phyloP scores from a whole-genome alignment of 805 yeast species.

The Debaryomyces castellii region DNA sequence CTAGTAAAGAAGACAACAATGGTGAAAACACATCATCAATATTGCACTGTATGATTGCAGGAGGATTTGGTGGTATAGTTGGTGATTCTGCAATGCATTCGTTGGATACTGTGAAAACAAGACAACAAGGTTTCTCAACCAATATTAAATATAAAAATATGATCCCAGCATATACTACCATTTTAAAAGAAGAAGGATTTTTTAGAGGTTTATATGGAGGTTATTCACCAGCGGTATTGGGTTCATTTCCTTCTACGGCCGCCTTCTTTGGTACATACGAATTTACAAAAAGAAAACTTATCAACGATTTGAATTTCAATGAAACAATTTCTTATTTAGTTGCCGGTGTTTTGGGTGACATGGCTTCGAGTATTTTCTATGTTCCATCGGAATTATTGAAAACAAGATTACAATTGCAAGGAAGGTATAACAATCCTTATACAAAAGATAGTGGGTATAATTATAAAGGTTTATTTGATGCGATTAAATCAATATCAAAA shows the following conservation, averaged over 20 bases:
- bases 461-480: conserved; percentile 72
- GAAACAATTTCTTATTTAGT: conserved; percentile 78
- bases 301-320: conserved; percentile 60
- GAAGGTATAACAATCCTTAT: conserved; percentile 74
- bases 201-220: conserved; percentile 88
- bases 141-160: conserved; percentile 68
- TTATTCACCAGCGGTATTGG: conserved; percentile 85
- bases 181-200: conserved; percentile 83
- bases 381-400: conserved; percentile 96
- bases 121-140: conserved; percentile 92
- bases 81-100: conserved; percentile 96
- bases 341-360: conserved; percentile 93
- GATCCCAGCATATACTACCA: conserved; percentile 71
- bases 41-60: conserved; percentile 72
- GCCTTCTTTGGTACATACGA: conserved; percentile 94
- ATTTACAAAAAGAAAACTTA: conserved; percentile 66
- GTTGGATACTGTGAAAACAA: conserved; percentile 91
- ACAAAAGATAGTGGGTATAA: conserved; percentile 80
- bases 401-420: conserved; percentile 91
- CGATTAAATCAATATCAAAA: conserved; percentile 59
- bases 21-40: conserved; percentile 39
- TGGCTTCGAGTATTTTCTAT: conserved; percentile 81
- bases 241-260: conserved; percentile 92
- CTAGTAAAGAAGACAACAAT: conserved; percentile 2
- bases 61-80: conserved; percentile 91